Conservation (phyloP, 805 yeast genomes). For the Candida cerambycidarum region DNA sequence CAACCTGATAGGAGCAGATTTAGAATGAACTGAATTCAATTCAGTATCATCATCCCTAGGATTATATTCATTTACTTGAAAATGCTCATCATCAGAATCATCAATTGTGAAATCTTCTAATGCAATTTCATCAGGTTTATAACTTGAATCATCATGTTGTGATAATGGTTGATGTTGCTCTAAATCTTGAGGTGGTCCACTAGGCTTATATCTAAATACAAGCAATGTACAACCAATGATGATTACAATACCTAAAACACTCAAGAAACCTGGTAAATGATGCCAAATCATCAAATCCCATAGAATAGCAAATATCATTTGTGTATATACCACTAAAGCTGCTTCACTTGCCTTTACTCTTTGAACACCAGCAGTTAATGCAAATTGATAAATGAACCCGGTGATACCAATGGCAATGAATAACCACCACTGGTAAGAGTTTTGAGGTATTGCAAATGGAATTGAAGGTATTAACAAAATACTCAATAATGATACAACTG, state of each 20-base stretch:
- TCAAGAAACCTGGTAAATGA: slow-evolving; percentile 68
- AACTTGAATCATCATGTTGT: slow-evolving; percentile 8
- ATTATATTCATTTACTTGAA: not conserved
- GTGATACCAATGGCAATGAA: slow-evolving; percentile 63
- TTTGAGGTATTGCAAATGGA: slow-evolving; percentile 59
- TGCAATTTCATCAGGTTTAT: slow-evolving; percentile 21
- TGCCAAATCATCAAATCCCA: slow-evolving; percentile 75
- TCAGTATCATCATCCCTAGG: not conserved
- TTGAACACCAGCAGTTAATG: slow-evolving; percentile 80
- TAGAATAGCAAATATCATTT: slow-evolving; percentile 71
- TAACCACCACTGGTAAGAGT: slow-evolving; percentile 63
- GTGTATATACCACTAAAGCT: slow-evolving; percentile 71
- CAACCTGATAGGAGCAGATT: slow-evolving; percentile 2
- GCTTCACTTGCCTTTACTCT: slow-evolving; percentile 77
- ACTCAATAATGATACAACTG: slow-evolving; percentile 52
- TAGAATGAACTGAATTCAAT: slow-evolving; percentile 7
- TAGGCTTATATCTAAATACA: slow-evolving; percentile 33
- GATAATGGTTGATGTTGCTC: slow-evolving; percentile 12
- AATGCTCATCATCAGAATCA: slow-evolving; percentile 21
- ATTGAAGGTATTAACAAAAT: slow-evolving; percentile 58
- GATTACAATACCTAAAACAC: slow-evolving; percentile 65
- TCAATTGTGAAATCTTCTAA: slow-evolving; percentile 29
- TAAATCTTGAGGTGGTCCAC: slow-evolving; percentile 8
- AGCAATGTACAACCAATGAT: slow-evolving; percentile 65
- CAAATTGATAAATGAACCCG: slow-evolving; percentile 82